A percentile compares a stretch with the other conserved stretches of the same genome.
These are phyloP conservation scores for Populus deltoides DNA, from an alignment of 345 rosid species.

Conservation along the genomic window DNA sequence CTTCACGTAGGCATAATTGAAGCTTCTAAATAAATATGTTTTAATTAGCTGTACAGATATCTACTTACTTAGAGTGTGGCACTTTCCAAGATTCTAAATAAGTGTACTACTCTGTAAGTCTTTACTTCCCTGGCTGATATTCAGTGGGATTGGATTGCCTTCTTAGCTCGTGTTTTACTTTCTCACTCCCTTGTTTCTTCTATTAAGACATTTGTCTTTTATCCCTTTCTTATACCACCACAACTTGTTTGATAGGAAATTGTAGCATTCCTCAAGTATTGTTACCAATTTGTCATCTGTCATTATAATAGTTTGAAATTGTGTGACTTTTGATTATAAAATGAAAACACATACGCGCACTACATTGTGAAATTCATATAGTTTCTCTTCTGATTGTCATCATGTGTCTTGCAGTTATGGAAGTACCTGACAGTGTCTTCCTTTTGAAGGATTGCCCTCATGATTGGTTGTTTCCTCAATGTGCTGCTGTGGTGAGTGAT, in stretches of 20 bases:
- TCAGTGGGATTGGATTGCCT: neutral
- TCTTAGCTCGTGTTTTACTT: neutral
- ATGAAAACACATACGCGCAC: neutral
- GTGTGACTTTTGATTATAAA: neutral
- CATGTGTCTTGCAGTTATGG: constrained; percentile 53
- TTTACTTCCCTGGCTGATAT: neutral
- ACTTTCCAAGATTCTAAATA: neutral
- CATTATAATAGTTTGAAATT: neutral
- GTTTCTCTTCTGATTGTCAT: constrained; percentile 11
- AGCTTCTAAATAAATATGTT: neutral
- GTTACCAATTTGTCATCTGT: neutral
- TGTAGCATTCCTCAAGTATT: neutral
- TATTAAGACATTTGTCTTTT: neutral
- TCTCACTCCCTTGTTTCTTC: neutral
- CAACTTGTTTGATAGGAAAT: neutral
- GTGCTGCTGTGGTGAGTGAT: constrained; percentile 83
- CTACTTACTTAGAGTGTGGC: neutral
- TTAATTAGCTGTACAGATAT: neutral
- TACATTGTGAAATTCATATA: neutral
- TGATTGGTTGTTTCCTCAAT: constrained; percentile 98
- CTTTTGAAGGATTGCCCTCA: constrained; percentile 93
- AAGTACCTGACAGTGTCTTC: constrained; percentile 64
- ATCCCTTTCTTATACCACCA: neutral
- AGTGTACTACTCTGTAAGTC: neutral
- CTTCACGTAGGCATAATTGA: neutral